A percentile compares a stretch with the other conserved stretches of the same genome.
Conservation (phyloP, 192 early-diverging fungal species). For the Pilaira anomala region DNA sequence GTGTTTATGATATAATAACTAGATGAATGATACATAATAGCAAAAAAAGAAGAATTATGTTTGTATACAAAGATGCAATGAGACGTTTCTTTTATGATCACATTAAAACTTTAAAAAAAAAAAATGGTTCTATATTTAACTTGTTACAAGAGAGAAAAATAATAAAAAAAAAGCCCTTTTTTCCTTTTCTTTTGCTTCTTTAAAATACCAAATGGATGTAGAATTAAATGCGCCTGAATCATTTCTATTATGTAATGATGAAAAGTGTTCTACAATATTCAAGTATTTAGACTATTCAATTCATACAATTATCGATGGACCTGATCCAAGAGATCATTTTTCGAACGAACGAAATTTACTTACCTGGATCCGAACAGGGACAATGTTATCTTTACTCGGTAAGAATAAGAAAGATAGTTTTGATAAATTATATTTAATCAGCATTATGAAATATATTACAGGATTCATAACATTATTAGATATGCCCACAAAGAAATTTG, state of each 20-base stretch:
- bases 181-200: constrained; percentile 2
- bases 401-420: background rate
- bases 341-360: constrained; percentile 35
- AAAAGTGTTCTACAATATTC: constrained; percentile 20
- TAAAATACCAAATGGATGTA: constrained; percentile 3
- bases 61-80: no score
- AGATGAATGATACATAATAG: no score
- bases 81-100: no score
- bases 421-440: background rate
- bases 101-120: no score
- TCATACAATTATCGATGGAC: constrained; percentile 18
- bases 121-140: no score
- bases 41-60: no score
- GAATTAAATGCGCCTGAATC: constrained; percentile 10
- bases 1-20: no score
- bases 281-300: constrained; percentile 29
- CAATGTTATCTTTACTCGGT: constrained; percentile 27
- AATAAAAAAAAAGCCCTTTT: background rate
- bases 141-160: no score
- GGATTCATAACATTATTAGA: constrained; percentile 18
- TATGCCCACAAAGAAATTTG: constrained; percentile 17
- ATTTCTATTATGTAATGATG: constrained; percentile 24
- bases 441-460: background rate
- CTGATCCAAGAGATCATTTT: constrained; percentile 32
- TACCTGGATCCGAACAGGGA: constrained; percentile 30